Percentiles rank a stretch among this genome's conserved stretches.
phyloP scores from a whole-genome alignment of 73 alveolate species.

The Diophrys appendiculata region DNA sequence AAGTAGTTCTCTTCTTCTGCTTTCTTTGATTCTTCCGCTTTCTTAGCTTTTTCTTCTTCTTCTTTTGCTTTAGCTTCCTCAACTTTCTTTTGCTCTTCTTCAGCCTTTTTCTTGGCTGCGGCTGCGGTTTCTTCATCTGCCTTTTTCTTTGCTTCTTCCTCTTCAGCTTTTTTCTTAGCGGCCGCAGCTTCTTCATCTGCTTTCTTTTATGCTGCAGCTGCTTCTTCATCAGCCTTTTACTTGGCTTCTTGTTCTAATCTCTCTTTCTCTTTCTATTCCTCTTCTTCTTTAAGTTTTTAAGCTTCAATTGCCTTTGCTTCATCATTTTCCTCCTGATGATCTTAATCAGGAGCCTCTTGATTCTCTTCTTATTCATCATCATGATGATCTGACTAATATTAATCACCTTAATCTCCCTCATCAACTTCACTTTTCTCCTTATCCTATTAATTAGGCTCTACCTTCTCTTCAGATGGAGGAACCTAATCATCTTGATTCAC shows the following conservation, averaged over 20 bases:
- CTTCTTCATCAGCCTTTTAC: constrained; percentile 10
- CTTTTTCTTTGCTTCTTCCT: not conserved
- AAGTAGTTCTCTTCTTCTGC: constrained; percentile 23
- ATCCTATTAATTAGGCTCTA: not conserved
- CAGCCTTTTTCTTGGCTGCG: not conserved
- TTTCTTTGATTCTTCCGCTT: constrained; percentile 7
- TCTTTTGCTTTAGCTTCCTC: constrained; percentile 7
- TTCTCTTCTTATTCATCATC: not conserved
- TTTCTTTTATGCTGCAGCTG: not conserved
- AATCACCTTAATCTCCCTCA: not conserved
- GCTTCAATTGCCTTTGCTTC: not conserved
- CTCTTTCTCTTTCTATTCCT: constrained; percentile 14
- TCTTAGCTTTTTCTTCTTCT: constrained; percentile 10
- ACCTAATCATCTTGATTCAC: too few relatives aligned
- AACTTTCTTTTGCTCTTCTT: constrained; percentile 8
- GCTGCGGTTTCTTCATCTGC: not conserved
- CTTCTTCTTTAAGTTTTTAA: constrained; percentile 7
- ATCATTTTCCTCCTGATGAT: not conserved
- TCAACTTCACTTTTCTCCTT: not conserved
- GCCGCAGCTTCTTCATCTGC: not conserved
- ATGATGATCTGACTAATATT: not conserved
- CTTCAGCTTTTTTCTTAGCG: not conserved
- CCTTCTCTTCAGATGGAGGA: not conserved
- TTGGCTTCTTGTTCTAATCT: not conserved
- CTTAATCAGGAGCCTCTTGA: not conserved